These are phyloP conservation scores for Sclerotinia nivalis DNA, from an alignment of 2,329 filamentous ascomycete species.

Conservation along the genomic window DNA sequence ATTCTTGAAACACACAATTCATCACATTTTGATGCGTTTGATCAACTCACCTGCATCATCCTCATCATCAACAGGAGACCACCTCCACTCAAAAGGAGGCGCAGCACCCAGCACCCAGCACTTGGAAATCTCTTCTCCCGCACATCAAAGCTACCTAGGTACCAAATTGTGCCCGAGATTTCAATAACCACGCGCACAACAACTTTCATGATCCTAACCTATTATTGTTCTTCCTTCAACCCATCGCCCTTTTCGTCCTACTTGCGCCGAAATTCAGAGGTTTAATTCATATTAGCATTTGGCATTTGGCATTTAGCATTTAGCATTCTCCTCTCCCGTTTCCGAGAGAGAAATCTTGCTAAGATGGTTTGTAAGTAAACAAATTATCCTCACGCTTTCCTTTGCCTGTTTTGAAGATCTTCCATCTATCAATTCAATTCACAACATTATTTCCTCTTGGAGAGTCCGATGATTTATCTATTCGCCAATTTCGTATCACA, in stretches of 20 bases:
- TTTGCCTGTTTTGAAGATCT: conserved; percentile 29
- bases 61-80: background rate
- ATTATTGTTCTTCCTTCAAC: background rate
- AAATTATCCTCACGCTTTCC: conserved; percentile 17
- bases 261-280: background rate
- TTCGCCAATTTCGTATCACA: background rate
- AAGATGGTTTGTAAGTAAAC: conserved; percentile 33
- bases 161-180: background rate
- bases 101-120: conserved; percentile 11
- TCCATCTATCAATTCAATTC: background rate
- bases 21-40: background rate
- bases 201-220: conserved; percentile 14
- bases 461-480: background rate
- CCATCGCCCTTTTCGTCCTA: conserved; percentile 3
- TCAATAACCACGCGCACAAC: conserved; percentile 10
- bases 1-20: background rate
- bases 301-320: background rate
- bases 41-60: conserved; percentile 2
- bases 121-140: background rate
- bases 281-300: background rate
- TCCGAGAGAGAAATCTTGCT: conserved; percentile 11
- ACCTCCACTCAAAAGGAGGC: conserved; percentile 20
- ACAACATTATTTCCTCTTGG: background rate
- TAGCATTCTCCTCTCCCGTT: background rate
- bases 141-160: background rate